A percentile compares a stretch with the other conserved stretches of the same genome.
Evolutionary conservation across 371 early-diverging fungal species (phyloP).

Genomic region (Fennellomyces sp.): DNA sequence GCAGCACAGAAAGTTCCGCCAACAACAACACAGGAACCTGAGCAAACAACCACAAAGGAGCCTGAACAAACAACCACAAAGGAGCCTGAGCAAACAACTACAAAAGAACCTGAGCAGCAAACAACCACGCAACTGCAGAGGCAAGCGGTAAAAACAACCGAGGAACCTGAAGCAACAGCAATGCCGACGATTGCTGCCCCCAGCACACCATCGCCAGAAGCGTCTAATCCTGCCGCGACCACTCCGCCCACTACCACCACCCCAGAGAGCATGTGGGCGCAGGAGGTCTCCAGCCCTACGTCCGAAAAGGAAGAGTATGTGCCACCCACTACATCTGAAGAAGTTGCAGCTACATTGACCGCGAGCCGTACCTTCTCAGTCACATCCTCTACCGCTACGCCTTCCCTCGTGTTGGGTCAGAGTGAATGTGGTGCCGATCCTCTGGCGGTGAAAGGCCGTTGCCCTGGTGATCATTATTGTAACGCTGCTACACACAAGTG

Average conservation of each 20-base stretch:
- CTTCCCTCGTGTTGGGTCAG: constrained; percentile 27
- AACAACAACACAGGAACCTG: not conserved
- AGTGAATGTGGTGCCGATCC: constrained; percentile 30
- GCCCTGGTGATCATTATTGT: constrained; percentile 27
- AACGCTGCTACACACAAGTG: constrained; percentile 29
- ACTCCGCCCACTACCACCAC: not conserved
- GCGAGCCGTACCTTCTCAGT: constrained; percentile 14
- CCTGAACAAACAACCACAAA: not conserved
- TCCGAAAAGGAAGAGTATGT: not conserved
- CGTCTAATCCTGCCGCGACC: not conserved
- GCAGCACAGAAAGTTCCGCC: not conserved
- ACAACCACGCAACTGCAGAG: not conserved
- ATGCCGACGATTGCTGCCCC: not conserved
- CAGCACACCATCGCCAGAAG: not conserved
- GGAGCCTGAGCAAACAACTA: not conserved
- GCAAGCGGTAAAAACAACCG: not conserved
- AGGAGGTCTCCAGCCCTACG: not conserved
- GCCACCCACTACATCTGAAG: not conserved
- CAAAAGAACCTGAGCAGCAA: not conserved
- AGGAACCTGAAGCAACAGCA: not conserved
- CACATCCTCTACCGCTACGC: constrained; percentile 34
- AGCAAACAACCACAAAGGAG: not conserved
- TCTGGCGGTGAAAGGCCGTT: constrained; percentile 21
- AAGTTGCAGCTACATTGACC: constrained; percentile 1
- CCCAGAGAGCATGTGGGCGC: not conserved